Conservation (phyloP, 495 filamentous ascomycete species). For the Lasiosphaeria ovina region DNA sequence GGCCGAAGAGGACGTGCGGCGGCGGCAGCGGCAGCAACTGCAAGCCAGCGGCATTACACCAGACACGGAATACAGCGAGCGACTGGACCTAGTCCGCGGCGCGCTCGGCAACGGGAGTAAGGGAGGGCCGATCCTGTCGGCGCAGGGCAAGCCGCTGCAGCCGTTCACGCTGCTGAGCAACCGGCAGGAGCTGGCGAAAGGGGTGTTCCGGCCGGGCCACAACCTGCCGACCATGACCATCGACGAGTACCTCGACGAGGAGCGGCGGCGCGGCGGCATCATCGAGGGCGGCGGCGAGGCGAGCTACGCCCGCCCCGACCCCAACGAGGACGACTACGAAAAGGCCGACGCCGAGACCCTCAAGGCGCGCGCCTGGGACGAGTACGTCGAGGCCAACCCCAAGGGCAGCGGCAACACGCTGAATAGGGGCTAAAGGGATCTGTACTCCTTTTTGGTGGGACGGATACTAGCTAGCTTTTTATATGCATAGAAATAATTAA, state of each 20-base stretch:
- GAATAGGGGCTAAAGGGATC: conserved; percentile 63
- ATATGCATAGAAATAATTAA: neutral
- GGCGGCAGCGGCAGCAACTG: conserved; percentile 38
- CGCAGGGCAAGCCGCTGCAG: conserved; percentile 79
- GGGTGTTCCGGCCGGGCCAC: conserved; percentile 88
- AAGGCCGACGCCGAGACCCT: conserved; percentile 84
- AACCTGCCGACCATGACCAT: conserved; percentile 97
- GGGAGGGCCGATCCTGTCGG: conserved; percentile 75
- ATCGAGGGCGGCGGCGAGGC: conserved; percentile 87
- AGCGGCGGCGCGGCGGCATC: conserved; percentile 80
- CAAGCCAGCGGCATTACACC: conserved; percentile 1
- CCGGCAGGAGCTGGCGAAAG: conserved; percentile 71
- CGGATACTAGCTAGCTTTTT: neutral
- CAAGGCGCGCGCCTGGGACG: conserved; percentile 95
- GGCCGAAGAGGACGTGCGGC: conserved; percentile 48
- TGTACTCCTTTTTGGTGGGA: neutral
- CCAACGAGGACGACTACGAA: conserved; percentile 85
- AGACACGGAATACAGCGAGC: conserved; percentile 65
- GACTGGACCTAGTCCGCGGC: conserved; percentile 57
- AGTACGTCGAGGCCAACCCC: conserved; percentile 87
- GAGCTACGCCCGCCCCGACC: conserved; percentile 64
- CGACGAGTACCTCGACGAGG: conserved; percentile 95
- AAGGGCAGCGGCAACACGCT: conserved; percentile 83
- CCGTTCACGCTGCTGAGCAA: conserved; percentile 85
- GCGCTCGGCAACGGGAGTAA: conserved; percentile 35